Conservation (phyloP, 306 rosid genomes). For the Nissolia schottii region DNA sequence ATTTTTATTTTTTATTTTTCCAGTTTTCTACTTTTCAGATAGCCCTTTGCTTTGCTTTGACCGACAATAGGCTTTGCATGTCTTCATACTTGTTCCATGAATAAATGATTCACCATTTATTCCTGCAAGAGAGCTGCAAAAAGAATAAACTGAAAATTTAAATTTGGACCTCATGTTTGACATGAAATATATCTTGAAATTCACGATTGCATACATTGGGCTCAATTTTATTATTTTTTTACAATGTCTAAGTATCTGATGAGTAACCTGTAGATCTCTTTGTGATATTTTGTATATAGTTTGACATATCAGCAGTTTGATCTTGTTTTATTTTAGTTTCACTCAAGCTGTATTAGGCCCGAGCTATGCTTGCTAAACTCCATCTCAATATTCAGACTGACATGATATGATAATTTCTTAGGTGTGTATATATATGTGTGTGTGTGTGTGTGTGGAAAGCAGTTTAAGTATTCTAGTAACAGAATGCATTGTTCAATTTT, state of each 20-base stretch:
- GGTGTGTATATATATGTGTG: background rate
- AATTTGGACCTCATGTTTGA: constrained; percentile 1
- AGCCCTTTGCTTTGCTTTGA: background rate
- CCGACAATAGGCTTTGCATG: background rate
- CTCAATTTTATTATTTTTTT: background rate
- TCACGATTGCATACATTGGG: background rate
- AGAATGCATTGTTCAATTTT: background rate
- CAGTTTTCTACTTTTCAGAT: background rate
- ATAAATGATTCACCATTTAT: background rate
- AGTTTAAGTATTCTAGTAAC: background rate
- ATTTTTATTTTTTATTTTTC: background rate
- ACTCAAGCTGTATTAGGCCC: constrained; percentile 6
- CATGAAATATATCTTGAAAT: background rate
- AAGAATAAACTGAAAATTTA: constrained; percentile 5
- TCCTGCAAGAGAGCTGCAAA: constrained; percentile 9
- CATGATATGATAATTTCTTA: background rate
- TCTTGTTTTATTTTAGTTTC: constrained; percentile 16
- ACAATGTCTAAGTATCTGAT: background rate
- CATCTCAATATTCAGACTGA: background rate
- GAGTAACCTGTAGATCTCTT: background rate
- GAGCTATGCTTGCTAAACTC: constrained; percentile 14
- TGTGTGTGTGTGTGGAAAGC: background rate
- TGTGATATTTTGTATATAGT: background rate
- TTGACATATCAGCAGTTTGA: background rate
- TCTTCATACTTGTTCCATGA: background rate